Conservation (phyloP, 345 rosid species). For the Citropsis articulata region DNA sequence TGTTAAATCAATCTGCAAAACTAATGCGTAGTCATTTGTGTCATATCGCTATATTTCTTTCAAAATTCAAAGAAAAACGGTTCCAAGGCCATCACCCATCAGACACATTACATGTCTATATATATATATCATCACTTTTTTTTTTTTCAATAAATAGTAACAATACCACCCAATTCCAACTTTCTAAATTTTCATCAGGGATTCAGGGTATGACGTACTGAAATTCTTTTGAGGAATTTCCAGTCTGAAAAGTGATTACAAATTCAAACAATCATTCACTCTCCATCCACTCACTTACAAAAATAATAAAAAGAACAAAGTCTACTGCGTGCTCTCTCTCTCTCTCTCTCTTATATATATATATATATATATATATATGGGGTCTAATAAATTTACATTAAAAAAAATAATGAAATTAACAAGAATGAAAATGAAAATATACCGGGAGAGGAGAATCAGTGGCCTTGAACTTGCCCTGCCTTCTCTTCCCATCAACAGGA, state of each 20-base stretch:
- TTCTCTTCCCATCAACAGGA: constrained; percentile 82
- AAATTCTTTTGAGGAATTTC: background rate
- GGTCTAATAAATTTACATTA: background rate
- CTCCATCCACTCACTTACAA: no score
- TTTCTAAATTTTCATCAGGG: background rate
- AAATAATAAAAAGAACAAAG: background rate
- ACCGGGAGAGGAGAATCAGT: background rate
- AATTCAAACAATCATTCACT: background rate
- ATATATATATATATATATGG: no score
- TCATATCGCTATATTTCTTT: background rate
- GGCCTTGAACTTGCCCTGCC: constrained; percentile 84
- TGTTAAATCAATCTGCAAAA: background rate
- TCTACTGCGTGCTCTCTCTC: background rate
- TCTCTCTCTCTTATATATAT: no score
- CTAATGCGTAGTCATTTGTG: background rate
- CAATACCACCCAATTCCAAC: background rate
- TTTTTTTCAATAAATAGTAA: background rate
- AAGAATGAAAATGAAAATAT: background rate
- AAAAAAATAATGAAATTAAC: no score
- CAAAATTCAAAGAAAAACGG: background rate
- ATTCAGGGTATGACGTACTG: background rate
- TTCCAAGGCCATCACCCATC: background rate
- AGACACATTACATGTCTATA: background rate
- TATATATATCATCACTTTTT: no score
- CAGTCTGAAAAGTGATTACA: background rate